Percentiles rank a stretch among this genome's conserved stretches.
Evolutionary conservation across 2,329 filamentous ascomycete genomes (phyloP).

Genomic region (Clonostachys byssicola): DNA sequence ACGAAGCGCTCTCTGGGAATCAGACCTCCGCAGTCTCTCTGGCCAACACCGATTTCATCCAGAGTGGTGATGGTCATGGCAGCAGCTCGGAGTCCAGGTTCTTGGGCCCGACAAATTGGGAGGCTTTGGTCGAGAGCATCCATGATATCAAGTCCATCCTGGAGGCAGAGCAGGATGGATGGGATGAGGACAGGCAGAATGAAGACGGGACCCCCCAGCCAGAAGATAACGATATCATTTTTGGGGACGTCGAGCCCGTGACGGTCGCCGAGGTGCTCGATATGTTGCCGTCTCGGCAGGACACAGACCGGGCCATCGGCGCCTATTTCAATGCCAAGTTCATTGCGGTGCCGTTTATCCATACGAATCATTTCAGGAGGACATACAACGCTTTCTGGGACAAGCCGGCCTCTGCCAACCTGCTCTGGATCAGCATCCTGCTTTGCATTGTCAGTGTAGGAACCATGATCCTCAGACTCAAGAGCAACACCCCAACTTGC

Average conservation of each 20-base stretch:
- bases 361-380: constrained; percentile 38
- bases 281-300: constrained; percentile 25
- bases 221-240: constrained; percentile 21
- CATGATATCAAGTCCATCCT: constrained; percentile 33
- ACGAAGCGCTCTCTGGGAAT: not conserved
- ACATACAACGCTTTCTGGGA: constrained; percentile 44
- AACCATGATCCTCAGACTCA: constrained; percentile 20
- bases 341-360: constrained; percentile 29
- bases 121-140: constrained; percentile 34
- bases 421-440: constrained; percentile 46
- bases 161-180: constrained; percentile 9
- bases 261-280: constrained; percentile 21
- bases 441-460: constrained; percentile 41
- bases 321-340: constrained; percentile 34
- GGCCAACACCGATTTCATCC: not conserved
- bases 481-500: constrained; percentile 9
- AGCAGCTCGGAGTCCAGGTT: constrained; percentile 11
- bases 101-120: constrained; percentile 33
- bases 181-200: not conserved
- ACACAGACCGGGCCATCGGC: constrained; percentile 27
- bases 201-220: not conserved
- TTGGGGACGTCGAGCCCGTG: constrained; percentile 17
- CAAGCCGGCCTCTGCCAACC: constrained; percentile 26
- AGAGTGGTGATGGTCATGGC: constrained; percentile 1
- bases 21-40: not conserved